Evolutionary conservation across 2,329 filamentous ascomycete genomes (phyloP).

Genomic region (Pyrenophora seminiperda): DNA sequence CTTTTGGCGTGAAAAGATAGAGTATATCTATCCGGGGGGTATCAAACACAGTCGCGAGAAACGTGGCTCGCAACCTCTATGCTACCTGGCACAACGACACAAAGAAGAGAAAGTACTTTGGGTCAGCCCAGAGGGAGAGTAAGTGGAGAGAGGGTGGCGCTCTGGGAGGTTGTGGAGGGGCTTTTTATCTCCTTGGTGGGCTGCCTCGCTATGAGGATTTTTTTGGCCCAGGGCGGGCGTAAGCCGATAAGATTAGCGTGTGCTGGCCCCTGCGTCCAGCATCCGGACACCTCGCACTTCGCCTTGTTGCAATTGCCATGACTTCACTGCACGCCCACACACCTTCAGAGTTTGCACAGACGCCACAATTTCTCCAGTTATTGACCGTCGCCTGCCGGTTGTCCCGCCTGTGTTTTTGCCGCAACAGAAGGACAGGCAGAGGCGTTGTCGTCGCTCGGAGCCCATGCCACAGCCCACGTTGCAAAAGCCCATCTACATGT

Average conservation of each 20-base stretch:
- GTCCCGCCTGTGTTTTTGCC: neutral
- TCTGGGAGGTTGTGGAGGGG: conserved; percentile 21
- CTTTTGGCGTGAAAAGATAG: conserved; percentile 36
- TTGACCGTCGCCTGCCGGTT: neutral
- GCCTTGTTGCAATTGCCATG: conserved; percentile 12
- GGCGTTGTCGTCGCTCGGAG: conserved; percentile 4
- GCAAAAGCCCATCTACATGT: conserved; percentile 28
- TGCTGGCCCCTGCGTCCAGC: conserved; percentile 14
- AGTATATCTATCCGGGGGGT: conserved; percentile 37
- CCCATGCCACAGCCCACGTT: conserved; percentile 24
- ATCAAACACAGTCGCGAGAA: conserved; percentile 31
- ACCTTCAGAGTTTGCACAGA: conserved; percentile 19
- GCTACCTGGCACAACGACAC: conserved; percentile 31
- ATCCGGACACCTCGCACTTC: conserved; percentile 8
- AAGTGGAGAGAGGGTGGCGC: conserved; percentile 25
- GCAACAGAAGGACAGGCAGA: conserved; percentile 7
- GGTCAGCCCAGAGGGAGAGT: conserved; percentile 28
- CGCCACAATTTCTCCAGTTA: conserved; percentile 19
- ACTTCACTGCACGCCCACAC: conserved; percentile 3
- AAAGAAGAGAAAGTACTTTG: conserved; percentile 40
- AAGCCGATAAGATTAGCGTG: conserved; percentile 33
- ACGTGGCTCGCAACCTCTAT: conserved; percentile 30
- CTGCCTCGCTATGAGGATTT: conserved; percentile 26
- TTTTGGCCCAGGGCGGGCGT: conserved; percentile 20
- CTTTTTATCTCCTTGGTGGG: conserved; percentile 30